phyloP scores from a whole-genome alignment of 345 rosid genomes.

The Corchorus olitorius region DNA sequence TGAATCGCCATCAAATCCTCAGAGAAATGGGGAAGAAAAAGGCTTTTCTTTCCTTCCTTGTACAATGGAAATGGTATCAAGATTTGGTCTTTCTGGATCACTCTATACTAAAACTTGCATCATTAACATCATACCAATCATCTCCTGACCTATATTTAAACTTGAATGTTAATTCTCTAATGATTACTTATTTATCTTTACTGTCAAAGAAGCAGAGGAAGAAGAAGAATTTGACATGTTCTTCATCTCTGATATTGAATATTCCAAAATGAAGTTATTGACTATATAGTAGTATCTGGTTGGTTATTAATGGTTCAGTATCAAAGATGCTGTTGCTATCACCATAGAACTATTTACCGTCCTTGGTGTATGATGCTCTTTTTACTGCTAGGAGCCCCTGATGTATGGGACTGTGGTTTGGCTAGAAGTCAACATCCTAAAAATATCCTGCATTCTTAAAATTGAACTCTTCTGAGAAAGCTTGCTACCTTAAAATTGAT shows the following conservation, averaged over 20 bases:
- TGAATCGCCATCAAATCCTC: background rate
- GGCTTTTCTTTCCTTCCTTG: background rate
- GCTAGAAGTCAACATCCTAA: background rate
- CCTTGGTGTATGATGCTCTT: background rate
- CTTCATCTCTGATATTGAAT: background rate
- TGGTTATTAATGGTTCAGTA: background rate
- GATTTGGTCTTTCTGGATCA: background rate
- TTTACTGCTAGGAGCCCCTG: background rate
- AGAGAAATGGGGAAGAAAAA: background rate
- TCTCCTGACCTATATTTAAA: background rate
- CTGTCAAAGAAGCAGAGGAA: background rate
- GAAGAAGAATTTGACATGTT: background rate
- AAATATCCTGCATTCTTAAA: background rate
- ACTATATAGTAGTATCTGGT: background rate
- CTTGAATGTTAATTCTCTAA: background rate
- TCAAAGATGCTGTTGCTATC: background rate
- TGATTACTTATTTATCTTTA: background rate
- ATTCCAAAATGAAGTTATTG: background rate
- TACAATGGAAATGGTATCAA: background rate
- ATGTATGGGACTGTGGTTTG: background rate
- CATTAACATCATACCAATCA: background rate
- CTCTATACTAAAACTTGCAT: background rate
- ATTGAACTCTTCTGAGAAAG: background rate
- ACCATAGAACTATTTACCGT: background rate
- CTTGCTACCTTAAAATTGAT: background rate